Evolutionary conservation across 257 asterid genomes (phyloP).

Genomic region (Handroanthus guayacan): DNA sequence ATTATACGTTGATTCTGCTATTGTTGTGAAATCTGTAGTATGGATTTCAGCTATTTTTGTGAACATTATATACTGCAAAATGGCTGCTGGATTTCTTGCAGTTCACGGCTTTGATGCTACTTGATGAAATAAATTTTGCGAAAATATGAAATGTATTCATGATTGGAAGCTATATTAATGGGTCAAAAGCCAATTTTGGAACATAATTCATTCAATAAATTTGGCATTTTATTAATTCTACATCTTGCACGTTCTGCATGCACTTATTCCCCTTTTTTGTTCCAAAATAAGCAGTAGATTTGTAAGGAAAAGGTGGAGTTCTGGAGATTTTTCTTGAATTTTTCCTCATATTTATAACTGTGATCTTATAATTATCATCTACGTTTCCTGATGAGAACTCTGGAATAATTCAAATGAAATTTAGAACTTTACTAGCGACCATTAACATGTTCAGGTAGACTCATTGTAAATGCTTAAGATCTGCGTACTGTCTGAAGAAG

Average conservation of each 20-base stretch:
- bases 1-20: neutral
- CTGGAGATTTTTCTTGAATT: neutral
- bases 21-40: neutral
- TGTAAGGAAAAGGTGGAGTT: neutral
- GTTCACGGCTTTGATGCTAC: neutral
- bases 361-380: neutral
- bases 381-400: neutral
- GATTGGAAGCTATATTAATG: neutral
- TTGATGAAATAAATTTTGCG: neutral
- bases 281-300: neutral
- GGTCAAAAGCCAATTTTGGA: neutral
- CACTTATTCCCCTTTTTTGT: neutral
- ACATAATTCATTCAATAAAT: neutral
- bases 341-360: neutral
- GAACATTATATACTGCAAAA: neutral
- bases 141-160: neutral
- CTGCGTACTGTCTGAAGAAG: neutral
- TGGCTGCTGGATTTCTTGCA: neutral
- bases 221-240: neutral
- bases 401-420: neutral
- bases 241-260: neutral
- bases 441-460: conserved; percentile 14
- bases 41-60: neutral
- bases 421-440: neutral
- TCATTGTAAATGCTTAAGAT: neutral